phyloP scores from a whole-genome alignment of 106 monocot species.

The Apostasia ramifera region DNA sequence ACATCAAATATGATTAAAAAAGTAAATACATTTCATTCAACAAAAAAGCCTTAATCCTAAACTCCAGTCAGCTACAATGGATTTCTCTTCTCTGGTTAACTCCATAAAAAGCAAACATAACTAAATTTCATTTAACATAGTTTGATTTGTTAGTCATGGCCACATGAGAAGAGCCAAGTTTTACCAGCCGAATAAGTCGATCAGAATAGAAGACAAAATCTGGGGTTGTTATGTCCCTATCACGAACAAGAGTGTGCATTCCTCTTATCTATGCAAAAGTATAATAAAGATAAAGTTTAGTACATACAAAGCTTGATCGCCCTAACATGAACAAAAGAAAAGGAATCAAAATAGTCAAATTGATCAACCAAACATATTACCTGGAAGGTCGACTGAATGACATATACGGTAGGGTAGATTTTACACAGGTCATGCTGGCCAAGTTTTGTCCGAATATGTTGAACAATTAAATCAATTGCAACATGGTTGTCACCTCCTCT shows the following conservation, averaged over 20 bases:
- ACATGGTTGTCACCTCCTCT: conserved; percentile 96
- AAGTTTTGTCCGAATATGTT: conserved; percentile 90
- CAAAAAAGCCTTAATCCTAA: background rate
- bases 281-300: conserved; percentile 12
- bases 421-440: conserved; percentile 90
- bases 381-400: conserved; percentile 90
- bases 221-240: conserved; percentile 76
- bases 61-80: background rate
- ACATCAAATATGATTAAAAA: background rate
- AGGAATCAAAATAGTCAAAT: background rate
- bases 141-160: background rate
- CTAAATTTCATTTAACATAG: background rate
- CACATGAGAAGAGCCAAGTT: background rate
- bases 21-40: background rate
- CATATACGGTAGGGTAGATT: conserved; percentile 69
- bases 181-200: conserved; percentile 94
- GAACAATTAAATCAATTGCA: conserved; percentile 90
- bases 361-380: conserved; percentile 16
- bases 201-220: conserved; percentile 97
- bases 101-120: background rate
- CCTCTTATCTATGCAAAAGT: conserved; percentile 69
- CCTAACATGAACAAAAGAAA: background rate
- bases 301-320: background rate
- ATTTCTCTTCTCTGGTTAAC: background rate
- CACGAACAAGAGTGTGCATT: conserved; percentile 97